Conservation (phyloP, 2,329 filamentous ascomycete species). For the Lachnellula willkommii region DNA sequence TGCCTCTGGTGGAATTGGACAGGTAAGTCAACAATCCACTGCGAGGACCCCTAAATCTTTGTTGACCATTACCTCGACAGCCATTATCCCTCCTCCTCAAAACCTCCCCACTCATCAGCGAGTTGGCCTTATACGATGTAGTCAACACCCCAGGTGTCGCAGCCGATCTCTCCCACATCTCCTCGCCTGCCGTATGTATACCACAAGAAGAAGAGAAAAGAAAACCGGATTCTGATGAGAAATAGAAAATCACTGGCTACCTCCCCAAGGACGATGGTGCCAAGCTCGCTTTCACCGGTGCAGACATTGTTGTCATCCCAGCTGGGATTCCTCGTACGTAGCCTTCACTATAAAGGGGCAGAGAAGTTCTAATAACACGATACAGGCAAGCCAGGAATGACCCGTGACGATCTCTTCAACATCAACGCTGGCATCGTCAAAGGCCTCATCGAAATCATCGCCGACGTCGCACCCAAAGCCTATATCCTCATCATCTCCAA, state of each 20-base stretch:
- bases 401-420: conserved; percentile 98
- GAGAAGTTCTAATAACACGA: conserved; percentile 11
- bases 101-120: conserved; percentile 77
- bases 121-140: conserved; percentile 98
- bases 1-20: conserved; percentile 96
- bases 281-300: conserved; percentile 83
- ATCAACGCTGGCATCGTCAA: conserved; percentile 98
- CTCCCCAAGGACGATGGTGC: conserved; percentile 81
- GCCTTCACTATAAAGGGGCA: conserved; percentile 2
- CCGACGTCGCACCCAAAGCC: conserved; percentile 85
- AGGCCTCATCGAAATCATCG: conserved; percentile 81
- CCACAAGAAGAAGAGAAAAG: conserved; percentile 28
- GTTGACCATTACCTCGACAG: conserved; percentile 42
- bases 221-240: conserved; percentile 22
- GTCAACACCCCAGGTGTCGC: conserved; percentile 97
- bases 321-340: conserved; percentile 91
- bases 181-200: conserved; percentile 69
- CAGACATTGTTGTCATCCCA: conserved; percentile 94
- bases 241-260: conserved; percentile 78
- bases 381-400: conserved; percentile 97
- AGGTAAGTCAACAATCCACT: conserved; percentile 52
- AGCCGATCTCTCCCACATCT: conserved; percentile 96
- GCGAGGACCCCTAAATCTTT: neutral
- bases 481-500: conserved; percentile 98
- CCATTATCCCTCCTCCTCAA: conserved; percentile 96